These are phyloP conservation scores for Cyclotella atomus DNA, from an alignment of 108 stramenopile species.

Conservation along the genomic window DNA sequence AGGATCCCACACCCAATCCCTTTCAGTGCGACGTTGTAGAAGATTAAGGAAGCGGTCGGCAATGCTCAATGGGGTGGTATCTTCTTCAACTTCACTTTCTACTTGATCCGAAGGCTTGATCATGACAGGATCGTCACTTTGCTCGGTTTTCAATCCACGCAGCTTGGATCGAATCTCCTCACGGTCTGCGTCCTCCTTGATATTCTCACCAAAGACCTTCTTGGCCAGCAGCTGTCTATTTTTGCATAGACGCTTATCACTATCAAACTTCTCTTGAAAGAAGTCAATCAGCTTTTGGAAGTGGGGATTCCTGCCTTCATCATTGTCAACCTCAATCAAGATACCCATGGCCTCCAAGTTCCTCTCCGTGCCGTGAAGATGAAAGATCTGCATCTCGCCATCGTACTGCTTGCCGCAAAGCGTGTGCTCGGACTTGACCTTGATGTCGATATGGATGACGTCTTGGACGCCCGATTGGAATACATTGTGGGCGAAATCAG, in stretches of 20 bases:
- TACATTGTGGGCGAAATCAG: conserved; percentile 39
- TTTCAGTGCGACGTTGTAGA: background rate
- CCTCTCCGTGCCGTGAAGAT: conserved; percentile 21
- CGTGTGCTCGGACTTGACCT: conserved; percentile 64
- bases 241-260: conserved; percentile 24
- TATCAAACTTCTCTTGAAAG: conserved; percentile 43
- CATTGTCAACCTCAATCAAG: conserved; percentile 33
- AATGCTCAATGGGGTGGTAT: conserved; percentile 11
- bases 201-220: conserved; percentile 20
- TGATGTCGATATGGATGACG: conserved; percentile 58
- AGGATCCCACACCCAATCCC: conserved; percentile 12
- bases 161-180: conserved; percentile 4
- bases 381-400: conserved; percentile 60
- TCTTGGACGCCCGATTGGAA: conserved; percentile 39
- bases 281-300: conserved; percentile 42
- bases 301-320: conserved; percentile 20
- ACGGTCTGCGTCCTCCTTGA: background rate
- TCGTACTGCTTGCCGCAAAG: conserved; percentile 72
- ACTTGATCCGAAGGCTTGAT: background rate
- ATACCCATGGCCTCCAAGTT: conserved; percentile 38
- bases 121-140: conserved; percentile 6
- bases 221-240: conserved; percentile 21
- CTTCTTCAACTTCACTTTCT: conserved; percentile 1
- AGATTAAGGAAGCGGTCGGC: conserved; percentile 19
- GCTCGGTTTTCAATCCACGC: conserved; percentile 10